phyloP scores from a whole-genome alignment of 306 rosid genomes.

The Vigna angularis region DNA sequence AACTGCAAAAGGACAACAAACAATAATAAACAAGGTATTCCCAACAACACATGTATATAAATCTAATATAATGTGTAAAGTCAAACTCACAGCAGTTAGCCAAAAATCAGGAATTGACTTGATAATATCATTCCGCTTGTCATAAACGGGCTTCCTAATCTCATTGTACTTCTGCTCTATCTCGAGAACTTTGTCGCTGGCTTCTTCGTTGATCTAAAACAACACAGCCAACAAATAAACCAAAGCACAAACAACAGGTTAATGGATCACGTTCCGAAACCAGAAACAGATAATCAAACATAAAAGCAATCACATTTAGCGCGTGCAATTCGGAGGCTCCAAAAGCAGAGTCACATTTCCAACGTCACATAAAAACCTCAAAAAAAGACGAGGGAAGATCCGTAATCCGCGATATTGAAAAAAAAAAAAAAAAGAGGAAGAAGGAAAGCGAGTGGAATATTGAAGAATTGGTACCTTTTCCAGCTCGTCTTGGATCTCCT shows the following conservation, averaged over 20 bases:
- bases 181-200: constrained; percentile 70
- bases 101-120: constrained; percentile 82
- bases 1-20: constrained; percentile 59
- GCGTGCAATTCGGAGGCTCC: background rate
- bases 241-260: background rate
- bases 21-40: background rate
- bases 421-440: no score
- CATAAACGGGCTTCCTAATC: constrained; percentile 69
- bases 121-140: constrained; percentile 69
- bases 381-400: background rate
- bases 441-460: background rate
- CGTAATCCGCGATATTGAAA: background rate
- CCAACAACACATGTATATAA: background rate
- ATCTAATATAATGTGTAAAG: constrained; percentile 31
- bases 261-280: background rate
- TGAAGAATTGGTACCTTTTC: constrained; percentile 70
- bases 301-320: background rate
- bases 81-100: constrained; percentile 82
- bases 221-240: background rate
- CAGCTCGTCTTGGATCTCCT: constrained; percentile 96
- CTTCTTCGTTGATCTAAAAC: constrained; percentile 60
- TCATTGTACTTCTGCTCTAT: constrained; percentile 76
- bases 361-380: background rate
- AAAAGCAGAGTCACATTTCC: background rate
- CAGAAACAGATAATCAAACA: background rate